A percentile compares a stretch with the other conserved stretches of the same genome.
Conservation (phyloP, 2,329 filamentous ascomycete genomes). For the Talaromyces funiculosus region DNA sequence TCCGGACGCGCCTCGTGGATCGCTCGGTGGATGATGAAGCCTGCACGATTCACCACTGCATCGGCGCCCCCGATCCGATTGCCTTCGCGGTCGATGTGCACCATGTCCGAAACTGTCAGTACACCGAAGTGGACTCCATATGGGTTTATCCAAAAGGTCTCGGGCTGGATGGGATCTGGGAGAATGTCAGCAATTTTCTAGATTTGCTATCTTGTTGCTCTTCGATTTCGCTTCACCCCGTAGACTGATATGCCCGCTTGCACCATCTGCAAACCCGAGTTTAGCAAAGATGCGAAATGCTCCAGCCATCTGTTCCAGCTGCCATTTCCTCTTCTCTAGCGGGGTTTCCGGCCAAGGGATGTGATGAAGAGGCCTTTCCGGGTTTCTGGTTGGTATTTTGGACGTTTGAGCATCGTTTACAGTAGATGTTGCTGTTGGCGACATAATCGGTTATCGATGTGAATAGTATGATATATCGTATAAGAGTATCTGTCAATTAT, state of each 20-base stretch:
- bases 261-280: slow-evolving; percentile 18
- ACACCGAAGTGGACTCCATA: slow-evolving; percentile 39
- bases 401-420: background rate
- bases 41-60: slow-evolving; percentile 40
- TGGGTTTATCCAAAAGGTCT: slow-evolving; percentile 38
- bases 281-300: slow-evolving; percentile 21
- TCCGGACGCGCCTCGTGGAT: slow-evolving; percentile 44
- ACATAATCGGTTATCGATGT: background rate
- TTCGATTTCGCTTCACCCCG: slow-evolving; percentile 10
- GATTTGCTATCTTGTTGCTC: background rate
- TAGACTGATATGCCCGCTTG: slow-evolving; percentile 18
- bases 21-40: slow-evolving; percentile 45
- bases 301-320: slow-evolving; percentile 18
- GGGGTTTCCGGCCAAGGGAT: slow-evolving; percentile 9
- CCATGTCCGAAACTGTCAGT: slow-evolving; percentile 43
- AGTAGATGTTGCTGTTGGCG: slow-evolving; percentile 1
- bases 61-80: slow-evolving; percentile 38
- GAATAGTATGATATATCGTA: background rate
- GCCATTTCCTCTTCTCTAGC: slow-evolving; percentile 11
- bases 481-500: background rate
- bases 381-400: background rate
- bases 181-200: background rate
- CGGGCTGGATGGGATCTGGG: slow-evolving; percentile 19
- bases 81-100: slow-evolving; percentile 40
- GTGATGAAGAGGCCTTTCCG: slow-evolving; percentile 7